Conservation (phyloP, 495 filamentous ascomycete species). For the Hyaloscypha hepaticicola region DNA sequence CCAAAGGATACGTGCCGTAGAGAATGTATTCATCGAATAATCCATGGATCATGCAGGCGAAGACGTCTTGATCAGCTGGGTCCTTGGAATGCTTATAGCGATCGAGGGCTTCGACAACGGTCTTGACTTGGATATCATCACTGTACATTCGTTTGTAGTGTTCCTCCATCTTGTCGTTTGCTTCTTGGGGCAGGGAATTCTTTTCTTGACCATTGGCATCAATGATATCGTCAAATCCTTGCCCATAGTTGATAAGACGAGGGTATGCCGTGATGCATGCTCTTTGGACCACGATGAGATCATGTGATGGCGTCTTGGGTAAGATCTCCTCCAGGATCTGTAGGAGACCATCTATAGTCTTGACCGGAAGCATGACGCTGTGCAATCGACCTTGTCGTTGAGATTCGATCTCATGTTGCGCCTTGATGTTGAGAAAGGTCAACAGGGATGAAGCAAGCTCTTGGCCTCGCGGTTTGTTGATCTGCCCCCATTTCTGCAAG, state of each 20-base stretch:
- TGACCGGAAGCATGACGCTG: constrained; percentile 53
- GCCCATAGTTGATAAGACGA: constrained; percentile 93
- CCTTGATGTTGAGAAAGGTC: constrained; percentile 78
- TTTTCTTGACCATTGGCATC: constrained; percentile 77
- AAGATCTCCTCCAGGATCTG: constrained; percentile 69
- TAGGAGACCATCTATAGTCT: constrained; percentile 78
- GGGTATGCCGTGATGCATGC: constrained; percentile 90
- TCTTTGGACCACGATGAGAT: constrained; percentile 66
- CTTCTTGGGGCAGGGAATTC: constrained; percentile 72
- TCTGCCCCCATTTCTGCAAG: constrained; percentile 76
- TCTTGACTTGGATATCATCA: constrained; percentile 74
- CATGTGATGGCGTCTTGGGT: constrained; percentile 46
- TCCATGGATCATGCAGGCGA: constrained; percentile 97
- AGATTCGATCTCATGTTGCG: constrained; percentile 71
- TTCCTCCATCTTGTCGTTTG: constrained; percentile 91
- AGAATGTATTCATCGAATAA: constrained; percentile 97
- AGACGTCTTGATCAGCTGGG: constrained; percentile 84
- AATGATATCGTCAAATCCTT: constrained; percentile 85
- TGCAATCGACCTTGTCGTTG: constrained; percentile 59
- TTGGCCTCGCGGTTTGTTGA: constrained; percentile 55
- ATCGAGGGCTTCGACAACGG: constrained; percentile 77
- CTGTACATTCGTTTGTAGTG: constrained; percentile 96
- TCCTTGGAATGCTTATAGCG: constrained; percentile 82
- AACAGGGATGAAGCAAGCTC: constrained; percentile 64
- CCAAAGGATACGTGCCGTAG: constrained; percentile 89